phyloP scores from a whole-genome alignment of 192 early-diverging fungal species.

The Podila verticillata region DNA sequence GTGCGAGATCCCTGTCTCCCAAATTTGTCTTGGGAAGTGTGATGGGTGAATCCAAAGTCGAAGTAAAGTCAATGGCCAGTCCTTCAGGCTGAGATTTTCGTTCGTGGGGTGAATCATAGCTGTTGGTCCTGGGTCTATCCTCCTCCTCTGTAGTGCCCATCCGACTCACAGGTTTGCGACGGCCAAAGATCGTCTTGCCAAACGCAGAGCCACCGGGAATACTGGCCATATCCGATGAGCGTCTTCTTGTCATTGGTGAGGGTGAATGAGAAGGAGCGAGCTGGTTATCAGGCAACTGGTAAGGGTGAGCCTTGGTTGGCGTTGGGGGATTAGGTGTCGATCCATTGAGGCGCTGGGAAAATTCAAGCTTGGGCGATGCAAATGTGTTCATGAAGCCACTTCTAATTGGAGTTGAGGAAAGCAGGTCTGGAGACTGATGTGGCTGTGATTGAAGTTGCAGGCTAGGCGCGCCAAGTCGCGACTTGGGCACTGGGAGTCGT shows the following conservation, averaged over 20 bases:
- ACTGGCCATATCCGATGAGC: constrained; percentile 24
- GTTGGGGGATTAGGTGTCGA: constrained; percentile 5
- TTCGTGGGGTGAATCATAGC: not conserved
- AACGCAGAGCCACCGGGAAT: constrained; percentile 13
- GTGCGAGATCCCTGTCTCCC: not conserved
- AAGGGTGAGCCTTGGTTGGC: not conserved
- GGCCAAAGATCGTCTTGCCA: constrained; percentile 3
- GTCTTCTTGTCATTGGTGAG: constrained; percentile 11
- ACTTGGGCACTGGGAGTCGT: constrained; percentile 19
- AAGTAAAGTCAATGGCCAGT: too few species aligned
- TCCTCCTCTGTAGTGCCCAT: not conserved
- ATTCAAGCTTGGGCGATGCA: constrained; percentile 5
- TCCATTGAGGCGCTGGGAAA: not conserved
- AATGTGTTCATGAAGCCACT: not conserved
- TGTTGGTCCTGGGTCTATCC: not conserved
- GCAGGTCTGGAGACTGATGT: constrained; percentile 1
- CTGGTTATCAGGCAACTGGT: not conserved
- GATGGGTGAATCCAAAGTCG: too few species aligned
- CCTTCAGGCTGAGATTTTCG: too few species aligned
- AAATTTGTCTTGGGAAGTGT: too few species aligned
- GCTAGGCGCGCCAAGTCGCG: constrained; percentile 1
- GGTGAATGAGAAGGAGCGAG: constrained; percentile 7
- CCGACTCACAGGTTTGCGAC: not conserved
- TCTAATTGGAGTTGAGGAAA: not conserved
- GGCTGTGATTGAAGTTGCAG: not conserved